Percentiles rank a stretch among this genome's conserved stretches.
These are phyloP conservation scores for Helotiales sp. DNA, from an alignment of 2,329 filamentous ascomycete genomes.

Conservation along the genomic window DNA sequence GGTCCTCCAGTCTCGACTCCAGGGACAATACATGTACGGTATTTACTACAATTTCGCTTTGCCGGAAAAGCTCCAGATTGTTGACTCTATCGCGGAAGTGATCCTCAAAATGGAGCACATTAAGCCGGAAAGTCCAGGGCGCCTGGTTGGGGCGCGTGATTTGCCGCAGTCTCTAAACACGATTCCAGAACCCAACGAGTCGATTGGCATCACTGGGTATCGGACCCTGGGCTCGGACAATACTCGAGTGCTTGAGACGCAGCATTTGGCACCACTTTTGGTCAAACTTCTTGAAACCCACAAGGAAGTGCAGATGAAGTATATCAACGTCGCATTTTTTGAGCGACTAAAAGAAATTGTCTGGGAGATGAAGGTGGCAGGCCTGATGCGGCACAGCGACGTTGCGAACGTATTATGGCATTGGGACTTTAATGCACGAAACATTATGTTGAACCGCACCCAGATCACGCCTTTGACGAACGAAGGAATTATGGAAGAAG, in stretches of 20 bases:
- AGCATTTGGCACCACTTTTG: too few species aligned
- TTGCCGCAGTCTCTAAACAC: background rate
- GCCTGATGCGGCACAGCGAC: conserved; percentile 5
- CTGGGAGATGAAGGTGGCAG: too few species aligned
- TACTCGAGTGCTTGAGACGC: too few species aligned
- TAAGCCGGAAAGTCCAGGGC: conserved; percentile 3
- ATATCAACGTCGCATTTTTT: too few species aligned
- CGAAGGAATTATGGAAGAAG: too few species aligned
- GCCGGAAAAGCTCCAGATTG: conserved; percentile 16
- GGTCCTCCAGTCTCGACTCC: conserved; percentile 18
- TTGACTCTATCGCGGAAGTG: conserved; percentile 10
- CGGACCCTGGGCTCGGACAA: conserved; percentile 12
- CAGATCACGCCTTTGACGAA: too few species aligned
- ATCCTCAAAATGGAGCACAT: conserved; percentile 13
- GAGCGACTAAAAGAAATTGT: too few species aligned
- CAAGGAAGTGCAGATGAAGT: too few species aligned
- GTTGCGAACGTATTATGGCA: conserved; percentile 14
- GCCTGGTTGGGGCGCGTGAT: background rate
- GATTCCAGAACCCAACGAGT: background rate
- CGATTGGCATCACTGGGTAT: conserved; percentile 5
- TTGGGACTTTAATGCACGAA: conserved; percentile 19
- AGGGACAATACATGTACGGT: background rate
- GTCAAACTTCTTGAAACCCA: too few species aligned
- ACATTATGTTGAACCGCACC: too few species aligned
- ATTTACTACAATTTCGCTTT: conserved; percentile 15